A percentile compares a stretch with the other conserved stretches of the same genome.
These are phyloP conservation scores for Chalciporus piperatus DNA, from an alignment of 768 basidiomycete species.

Conservation along the genomic window DNA sequence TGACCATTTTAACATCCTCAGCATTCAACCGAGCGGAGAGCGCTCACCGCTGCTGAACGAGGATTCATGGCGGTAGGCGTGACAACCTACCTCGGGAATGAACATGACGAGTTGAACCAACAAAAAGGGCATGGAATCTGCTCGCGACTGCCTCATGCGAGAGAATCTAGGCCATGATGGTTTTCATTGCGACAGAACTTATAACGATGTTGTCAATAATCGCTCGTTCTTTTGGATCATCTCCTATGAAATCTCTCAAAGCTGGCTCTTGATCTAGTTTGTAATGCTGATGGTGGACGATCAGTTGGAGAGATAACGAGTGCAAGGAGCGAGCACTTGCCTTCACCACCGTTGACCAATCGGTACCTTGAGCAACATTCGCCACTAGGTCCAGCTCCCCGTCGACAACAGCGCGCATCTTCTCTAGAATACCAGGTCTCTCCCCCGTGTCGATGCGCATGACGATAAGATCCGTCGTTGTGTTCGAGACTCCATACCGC, in stretches of 20 bases:
- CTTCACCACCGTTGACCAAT: slow-evolving; percentile 76
- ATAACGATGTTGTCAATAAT: slow-evolving; percentile 65
- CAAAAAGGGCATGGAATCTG: not conserved
- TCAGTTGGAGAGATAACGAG: not conserved
- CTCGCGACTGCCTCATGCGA: not conserved
- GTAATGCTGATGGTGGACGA: slow-evolving; percentile 53
- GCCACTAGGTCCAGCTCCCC: slow-evolving; percentile 54
- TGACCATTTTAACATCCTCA: too few relatives aligned
- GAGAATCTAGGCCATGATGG: slow-evolving; percentile 38
- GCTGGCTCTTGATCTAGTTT: slow-evolving; percentile 60
- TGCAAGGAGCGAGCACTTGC: slow-evolving; percentile 38
- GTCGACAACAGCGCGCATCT: slow-evolving; percentile 56
- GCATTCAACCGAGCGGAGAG: too few relatives aligned
- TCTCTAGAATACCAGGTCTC: slow-evolving; percentile 41
- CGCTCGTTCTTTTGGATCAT: slow-evolving; percentile 35
- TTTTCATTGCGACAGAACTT: slow-evolving; percentile 83
- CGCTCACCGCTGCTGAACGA: too few relatives aligned
- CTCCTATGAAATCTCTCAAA: slow-evolving; percentile 33
- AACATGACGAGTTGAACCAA: not conserved
- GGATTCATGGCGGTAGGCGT: too few relatives aligned
- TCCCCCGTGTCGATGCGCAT: slow-evolving; percentile 57
- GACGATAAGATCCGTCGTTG: slow-evolving; percentile 63
- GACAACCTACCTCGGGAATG: too few relatives aligned
- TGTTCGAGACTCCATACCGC: slow-evolving; percentile 78
- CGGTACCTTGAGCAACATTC: slow-evolving; percentile 47